phyloP scores from a whole-genome alignment of 164 flowering plant genomes.

The Aristolochia contorta region DNA sequence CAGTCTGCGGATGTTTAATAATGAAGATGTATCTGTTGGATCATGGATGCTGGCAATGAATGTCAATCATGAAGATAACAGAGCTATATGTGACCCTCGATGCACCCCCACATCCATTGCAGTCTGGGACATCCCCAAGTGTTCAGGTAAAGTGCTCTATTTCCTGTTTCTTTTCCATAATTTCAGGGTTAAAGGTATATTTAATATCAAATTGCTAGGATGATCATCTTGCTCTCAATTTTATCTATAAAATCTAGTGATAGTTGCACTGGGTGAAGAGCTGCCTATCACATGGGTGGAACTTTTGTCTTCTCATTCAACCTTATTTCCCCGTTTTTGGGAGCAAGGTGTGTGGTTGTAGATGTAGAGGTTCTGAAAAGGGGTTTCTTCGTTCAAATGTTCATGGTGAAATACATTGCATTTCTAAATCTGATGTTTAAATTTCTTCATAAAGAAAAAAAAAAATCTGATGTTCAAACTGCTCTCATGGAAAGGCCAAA shows the following conservation, averaged over 20 bases:
- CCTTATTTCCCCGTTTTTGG: background rate
- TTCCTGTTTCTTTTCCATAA: background rate
- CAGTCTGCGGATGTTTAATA: constrained; percentile 64
- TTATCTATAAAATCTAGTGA: background rate
- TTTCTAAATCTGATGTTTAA: too few relatives aligned
- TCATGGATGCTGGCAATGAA: constrained; percentile 81
- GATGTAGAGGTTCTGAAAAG: too few relatives aligned
- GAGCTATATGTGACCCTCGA: constrained; percentile 50
- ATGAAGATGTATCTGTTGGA: constrained; percentile 66
- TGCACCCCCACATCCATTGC: constrained; percentile 62
- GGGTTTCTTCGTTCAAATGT: too few relatives aligned
- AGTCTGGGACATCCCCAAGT: constrained; percentile 65
- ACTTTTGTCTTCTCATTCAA: background rate
- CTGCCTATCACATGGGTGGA: background rate
- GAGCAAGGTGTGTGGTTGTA: too few relatives aligned
- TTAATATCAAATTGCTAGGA: too few relatives aligned
- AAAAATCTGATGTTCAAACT: too few relatives aligned
- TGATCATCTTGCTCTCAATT: background rate
- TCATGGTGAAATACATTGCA: too few relatives aligned
- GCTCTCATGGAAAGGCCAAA: too few relatives aligned
- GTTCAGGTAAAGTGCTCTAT: constrained; percentile 43
- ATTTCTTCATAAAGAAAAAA: too few relatives aligned
- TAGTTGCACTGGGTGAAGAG: background rate
- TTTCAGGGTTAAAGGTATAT: background rate
- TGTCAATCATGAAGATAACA: constrained; percentile 51